Evolutionary conservation across 148 eudicot species (phyloP).

Genomic region (Pouteria glomerata): DNA sequence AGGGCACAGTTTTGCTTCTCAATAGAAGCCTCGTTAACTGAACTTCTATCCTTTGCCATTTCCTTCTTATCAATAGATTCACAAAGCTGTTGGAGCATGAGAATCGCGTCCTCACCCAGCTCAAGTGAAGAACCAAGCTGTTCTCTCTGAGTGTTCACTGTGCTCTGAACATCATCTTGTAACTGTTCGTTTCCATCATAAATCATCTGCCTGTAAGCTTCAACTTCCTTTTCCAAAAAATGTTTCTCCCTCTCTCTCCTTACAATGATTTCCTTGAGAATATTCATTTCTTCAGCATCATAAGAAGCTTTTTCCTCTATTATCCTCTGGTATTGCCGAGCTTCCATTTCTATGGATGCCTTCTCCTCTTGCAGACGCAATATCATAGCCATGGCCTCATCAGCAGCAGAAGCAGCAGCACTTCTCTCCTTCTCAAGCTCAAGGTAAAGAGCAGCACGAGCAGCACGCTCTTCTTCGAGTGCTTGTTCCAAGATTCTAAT

Average conservation of each 20-base stretch:
- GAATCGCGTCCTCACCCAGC: conserved; percentile 47
- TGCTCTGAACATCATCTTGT: conserved; percentile 18
- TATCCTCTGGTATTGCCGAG: conserved; percentile 88
- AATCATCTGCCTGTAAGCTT: conserved; percentile 55
- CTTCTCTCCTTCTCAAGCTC: conserved; percentile 92
- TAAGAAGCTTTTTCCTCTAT: conserved; percentile 84
- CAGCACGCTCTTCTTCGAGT: conserved; percentile 63
- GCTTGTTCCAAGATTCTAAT: conserved; percentile 54
- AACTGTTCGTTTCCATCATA: conserved; percentile 34
- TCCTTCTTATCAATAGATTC: conserved; percentile 39
- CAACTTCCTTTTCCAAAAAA: conserved; percentile 80
- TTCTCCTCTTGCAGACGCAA: conserved; percentile 85
- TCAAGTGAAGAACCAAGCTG: conserved; percentile 25
- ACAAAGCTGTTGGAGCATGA: conserved; percentile 54
- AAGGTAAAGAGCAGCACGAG: conserved; percentile 56
- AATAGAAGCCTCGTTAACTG: conserved; percentile 22
- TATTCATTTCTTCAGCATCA: conserved; percentile 91
- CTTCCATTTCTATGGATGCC: conserved; percentile 87
- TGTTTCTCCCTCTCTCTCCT: conserved; percentile 77
- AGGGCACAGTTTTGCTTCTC: conserved; percentile 16
- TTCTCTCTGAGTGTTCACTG: conserved; percentile 18
- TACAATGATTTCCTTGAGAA: conserved; percentile 78
- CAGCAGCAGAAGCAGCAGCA: conserved; percentile 93
- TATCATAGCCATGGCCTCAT: conserved; percentile 99
- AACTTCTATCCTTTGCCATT: conserved; percentile 11